Conservation (phyloP, 75 land plant genomes). For the Sequoia sempervirens region DNA sequence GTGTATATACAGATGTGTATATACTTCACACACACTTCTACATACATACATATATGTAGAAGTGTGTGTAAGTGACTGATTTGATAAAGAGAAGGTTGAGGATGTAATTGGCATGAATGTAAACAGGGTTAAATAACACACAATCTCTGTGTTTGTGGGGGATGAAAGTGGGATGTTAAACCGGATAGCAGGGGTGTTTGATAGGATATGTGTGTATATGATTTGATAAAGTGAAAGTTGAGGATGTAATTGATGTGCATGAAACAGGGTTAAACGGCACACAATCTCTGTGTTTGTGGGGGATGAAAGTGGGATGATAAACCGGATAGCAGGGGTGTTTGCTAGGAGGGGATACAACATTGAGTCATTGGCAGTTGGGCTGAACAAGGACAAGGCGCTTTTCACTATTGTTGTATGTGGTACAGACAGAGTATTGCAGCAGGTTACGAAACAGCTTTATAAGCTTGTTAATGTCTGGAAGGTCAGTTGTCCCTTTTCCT, state of each 20-base stretch:
- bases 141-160: conserved; percentile 89
- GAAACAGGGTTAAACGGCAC: conserved; percentile 66
- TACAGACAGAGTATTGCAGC: conserved; percentile 70
- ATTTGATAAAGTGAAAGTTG: not conserved
- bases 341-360: conserved; percentile 96
- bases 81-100: not conserved
- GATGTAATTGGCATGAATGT: not conserved
- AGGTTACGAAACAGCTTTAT: conserved; percentile 87
- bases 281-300: conserved; percentile 94
- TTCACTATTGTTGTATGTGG: conserved; percentile 96
- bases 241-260: not conserved
- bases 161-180: conserved; percentile 99
- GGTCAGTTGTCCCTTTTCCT: conserved; percentile 26
- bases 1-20: no score
- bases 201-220: conserved; percentile 27
- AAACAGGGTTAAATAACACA: conserved; percentile 72
- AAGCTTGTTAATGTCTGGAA: conserved; percentile 93
- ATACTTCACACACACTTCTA: not conserved
- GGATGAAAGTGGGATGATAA: conserved; percentile 98
- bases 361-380: conserved; percentile 94
- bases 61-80: not conserved
- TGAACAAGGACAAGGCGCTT: conserved; percentile 91
- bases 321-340: conserved; percentile 97
- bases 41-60: no score
- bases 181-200: conserved; percentile 95